These are phyloP conservation scores for Colletotrichum tabaci DNA, from an alignment of 2,329 filamentous ascomycete species.

Conservation along the genomic window DNA sequence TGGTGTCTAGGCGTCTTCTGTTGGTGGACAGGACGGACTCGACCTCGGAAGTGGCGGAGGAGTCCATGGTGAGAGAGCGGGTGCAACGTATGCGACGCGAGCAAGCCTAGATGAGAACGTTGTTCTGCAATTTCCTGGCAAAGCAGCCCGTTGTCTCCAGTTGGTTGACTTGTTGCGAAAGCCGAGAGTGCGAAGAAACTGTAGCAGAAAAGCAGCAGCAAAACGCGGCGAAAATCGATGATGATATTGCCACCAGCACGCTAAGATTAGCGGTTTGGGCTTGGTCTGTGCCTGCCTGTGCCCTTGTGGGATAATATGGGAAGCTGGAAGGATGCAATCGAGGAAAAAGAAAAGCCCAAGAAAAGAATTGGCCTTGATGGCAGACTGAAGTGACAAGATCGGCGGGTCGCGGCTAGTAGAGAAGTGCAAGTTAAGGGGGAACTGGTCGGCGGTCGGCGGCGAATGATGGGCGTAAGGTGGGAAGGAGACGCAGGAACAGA, in stretches of 20 bases:
- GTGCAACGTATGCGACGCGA: no score
- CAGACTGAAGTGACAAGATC: neutral
- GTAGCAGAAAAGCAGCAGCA: neutral
- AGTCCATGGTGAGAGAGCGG: slow-evolving; percentile 46
- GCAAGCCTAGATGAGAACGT: no score
- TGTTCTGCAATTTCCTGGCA: neutral
- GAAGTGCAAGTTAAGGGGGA: neutral
- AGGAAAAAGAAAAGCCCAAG: neutral
- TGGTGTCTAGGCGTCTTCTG: slow-evolving; percentile 50
- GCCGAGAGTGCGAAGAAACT: neutral
- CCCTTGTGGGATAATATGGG: no score
- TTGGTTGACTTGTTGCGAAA: no score
- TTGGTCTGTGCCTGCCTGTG: slow-evolving; percentile 13
- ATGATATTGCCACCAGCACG: slow-evolving; percentile 26
- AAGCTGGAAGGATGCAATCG: neutral
- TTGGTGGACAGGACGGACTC: slow-evolving; percentile 51
- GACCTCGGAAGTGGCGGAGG: slow-evolving; percentile 50
- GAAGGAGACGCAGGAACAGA: slow-evolving; percentile 2
- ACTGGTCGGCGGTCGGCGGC: neutral
- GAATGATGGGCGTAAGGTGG: neutral
- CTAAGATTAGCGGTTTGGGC: neutral
- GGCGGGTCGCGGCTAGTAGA: neutral
- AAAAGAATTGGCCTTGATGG: neutral
- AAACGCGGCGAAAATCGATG: slow-evolving; percentile 22
- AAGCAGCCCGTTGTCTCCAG: neutral